A percentile compares a stretch with the other conserved stretches of the same genome.
phyloP scores from a whole-genome alignment of 2,329 filamentous ascomycete genomes.

The Aureobasidium sp. region DNA sequence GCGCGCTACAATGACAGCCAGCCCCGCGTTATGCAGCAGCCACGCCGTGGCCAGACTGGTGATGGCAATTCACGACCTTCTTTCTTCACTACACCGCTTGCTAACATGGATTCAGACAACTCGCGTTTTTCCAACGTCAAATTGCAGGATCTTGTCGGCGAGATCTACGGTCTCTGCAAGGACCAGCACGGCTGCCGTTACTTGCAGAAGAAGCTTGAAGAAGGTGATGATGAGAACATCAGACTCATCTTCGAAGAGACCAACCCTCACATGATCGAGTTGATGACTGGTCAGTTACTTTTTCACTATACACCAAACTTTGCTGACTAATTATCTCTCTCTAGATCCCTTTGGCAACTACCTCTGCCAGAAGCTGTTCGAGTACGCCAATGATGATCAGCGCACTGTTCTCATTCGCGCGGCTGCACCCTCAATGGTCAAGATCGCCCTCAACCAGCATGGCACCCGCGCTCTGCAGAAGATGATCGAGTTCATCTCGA shows the following conservation, averaged over 20 bases:
- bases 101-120: constrained; percentile 24
- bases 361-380: constrained; percentile 94
- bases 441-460: constrained; percentile 93
- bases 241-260: constrained; percentile 94
- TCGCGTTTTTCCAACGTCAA: constrained; percentile 77
- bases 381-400: constrained; percentile 92
- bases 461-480: constrained; percentile 95
- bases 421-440: constrained; percentile 76
- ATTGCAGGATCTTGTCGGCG: constrained; percentile 69
- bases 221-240: constrained; percentile 71
- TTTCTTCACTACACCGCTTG: neutral
- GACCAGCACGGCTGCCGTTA: constrained; percentile 97
- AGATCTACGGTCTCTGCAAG: constrained; percentile 88
- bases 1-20: constrained; percentile 62
- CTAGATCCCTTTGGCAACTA: constrained; percentile 96
- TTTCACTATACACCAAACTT: neutral
- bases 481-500: constrained; percentile 97
- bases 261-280: constrained; percentile 84
- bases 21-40: constrained; percentile 61
- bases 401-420: constrained; percentile 89
- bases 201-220: constrained; percentile 94
- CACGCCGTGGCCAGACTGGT: constrained; percentile 62
- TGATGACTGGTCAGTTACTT: constrained; percentile 66
- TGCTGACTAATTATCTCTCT: constrained; percentile 18
- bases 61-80: constrained; percentile 45